phyloP scores from a whole-genome alignment of 2,329 filamentous ascomycete species.

The Macroventuria anomochaeta region DNA sequence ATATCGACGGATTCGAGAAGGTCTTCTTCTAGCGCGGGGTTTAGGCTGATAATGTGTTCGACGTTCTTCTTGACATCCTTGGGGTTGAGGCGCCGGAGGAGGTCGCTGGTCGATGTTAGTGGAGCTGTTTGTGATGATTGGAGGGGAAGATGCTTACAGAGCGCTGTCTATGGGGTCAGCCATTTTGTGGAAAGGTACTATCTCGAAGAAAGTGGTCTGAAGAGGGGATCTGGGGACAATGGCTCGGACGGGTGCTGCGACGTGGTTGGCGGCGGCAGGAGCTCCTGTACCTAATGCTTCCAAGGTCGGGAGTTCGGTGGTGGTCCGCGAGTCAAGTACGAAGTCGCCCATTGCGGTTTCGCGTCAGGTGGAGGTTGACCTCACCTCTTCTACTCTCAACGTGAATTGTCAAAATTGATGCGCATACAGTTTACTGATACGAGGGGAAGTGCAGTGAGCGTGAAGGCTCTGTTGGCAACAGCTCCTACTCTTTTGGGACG shows the following conservation, averaged over 20 bases:
- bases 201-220: slow-evolving; percentile 22
- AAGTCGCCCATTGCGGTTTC: slow-evolving; percentile 22
- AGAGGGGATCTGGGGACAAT: slow-evolving; percentile 20
- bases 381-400: slow-evolving; percentile 12
- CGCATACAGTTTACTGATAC: neutral
- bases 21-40: slow-evolving; percentile 93
- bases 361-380: slow-evolving; percentile 11
- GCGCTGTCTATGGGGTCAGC: slow-evolving; percentile 66
- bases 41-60: slow-evolving; percentile 83
- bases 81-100: slow-evolving; percentile 95
- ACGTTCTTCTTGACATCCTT: slow-evolving; percentile 90
- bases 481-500: neutral
- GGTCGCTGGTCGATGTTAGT: slow-evolving; percentile 69
- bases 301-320: slow-evolving; percentile 25
- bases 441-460: neutral
- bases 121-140: slow-evolving; percentile 1
- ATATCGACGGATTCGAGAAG: slow-evolving; percentile 98
- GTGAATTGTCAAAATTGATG: neutral
- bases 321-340: slow-evolving; percentile 31
- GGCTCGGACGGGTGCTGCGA: slow-evolving; percentile 11
- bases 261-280: slow-evolving; percentile 14
- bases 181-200: slow-evolving; percentile 31
- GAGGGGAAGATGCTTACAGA: slow-evolving; percentile 59
- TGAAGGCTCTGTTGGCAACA: neutral
- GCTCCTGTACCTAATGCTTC: slow-evolving; percentile 31